phyloP scores from a whole-genome alignment of 179 eudicot genomes.

The Vitellaria paradoxa region DNA sequence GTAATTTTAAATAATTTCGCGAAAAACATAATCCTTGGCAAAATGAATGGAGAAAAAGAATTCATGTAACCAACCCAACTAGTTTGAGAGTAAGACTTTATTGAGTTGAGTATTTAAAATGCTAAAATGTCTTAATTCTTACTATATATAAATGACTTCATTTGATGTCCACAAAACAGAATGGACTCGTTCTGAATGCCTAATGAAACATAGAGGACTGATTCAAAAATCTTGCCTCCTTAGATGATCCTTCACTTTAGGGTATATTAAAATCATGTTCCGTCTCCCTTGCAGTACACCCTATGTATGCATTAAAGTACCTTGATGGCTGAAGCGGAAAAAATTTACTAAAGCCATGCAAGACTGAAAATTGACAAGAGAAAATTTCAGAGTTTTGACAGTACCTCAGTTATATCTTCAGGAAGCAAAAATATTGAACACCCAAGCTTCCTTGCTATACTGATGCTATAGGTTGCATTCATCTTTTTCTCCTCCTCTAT shows the following conservation, averaged over 20 bases:
- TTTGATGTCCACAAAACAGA: neutral
- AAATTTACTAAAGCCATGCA: too few relatives aligned
- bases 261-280: too few relatives aligned
- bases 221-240: neutral
- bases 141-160: neutral
- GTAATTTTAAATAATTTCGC: too few relatives aligned
- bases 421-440: constrained; percentile 97
- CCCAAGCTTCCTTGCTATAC: constrained; percentile 96
- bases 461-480: constrained; percentile 95
- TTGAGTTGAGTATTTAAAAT: neutral
- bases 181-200: neutral
- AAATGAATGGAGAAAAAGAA: too few relatives aligned
- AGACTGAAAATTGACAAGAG: neutral
- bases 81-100: too few relatives aligned
- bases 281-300: too few relatives aligned
- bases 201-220: neutral
- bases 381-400: neutral
- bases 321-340: too few relatives aligned
- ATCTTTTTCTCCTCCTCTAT: constrained; percentile 94
- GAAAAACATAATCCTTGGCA: too few relatives aligned
- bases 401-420: constrained; percentile 93
- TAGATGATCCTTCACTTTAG: too few relatives aligned
- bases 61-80: too few relatives aligned
- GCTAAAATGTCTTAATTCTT: neutral
- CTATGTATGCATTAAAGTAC: too few relatives aligned